These are phyloP conservation scores for Carex myosuroides DNA, from an alignment of 176 grass and related monocot species.

Conservation along the genomic window DNA sequence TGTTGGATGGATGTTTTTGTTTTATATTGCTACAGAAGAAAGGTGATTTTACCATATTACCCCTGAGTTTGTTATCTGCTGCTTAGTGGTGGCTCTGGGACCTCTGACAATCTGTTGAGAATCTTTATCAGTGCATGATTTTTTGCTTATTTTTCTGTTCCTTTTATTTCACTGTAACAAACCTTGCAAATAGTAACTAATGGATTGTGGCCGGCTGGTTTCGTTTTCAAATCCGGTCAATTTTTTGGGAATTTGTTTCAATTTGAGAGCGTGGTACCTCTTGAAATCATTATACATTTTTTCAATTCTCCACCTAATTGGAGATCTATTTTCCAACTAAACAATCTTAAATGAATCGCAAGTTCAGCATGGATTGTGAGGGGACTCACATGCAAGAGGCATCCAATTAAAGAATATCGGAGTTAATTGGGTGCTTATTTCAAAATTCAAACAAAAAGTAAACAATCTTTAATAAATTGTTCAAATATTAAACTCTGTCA, in stretches of 20 bases:
- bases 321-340: not conserved
- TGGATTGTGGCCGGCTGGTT: not conserved
- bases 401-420: not conserved
- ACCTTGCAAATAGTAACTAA: not conserved
- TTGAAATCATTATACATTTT: not conserved
- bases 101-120: slow-evolving; percentile 7
- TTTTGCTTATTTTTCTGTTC: not conserved
- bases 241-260: not conserved
- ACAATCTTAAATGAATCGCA: not conserved
- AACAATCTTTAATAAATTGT: not conserved
- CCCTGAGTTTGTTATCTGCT: slow-evolving; percentile 14
- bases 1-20: slow-evolving; percentile 13
- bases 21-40: slow-evolving; percentile 13
- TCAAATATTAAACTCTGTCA: not conserved
- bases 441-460: not conserved
- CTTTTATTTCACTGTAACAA: not conserved
- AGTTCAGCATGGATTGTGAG: not conserved
- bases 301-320: not conserved
- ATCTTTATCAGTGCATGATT: slow-evolving; percentile 27
- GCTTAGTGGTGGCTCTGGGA: slow-evolving; percentile 11
- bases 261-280: not conserved
- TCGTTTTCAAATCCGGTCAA: slow-evolving; percentile 1
- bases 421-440: not conserved
- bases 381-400: not conserved
- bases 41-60: slow-evolving; percentile 19